These are phyloP conservation scores for Arachnopeziza araneosa DNA, from an alignment of 2,329 filamentous ascomycete genomes.

Conservation along the genomic window DNA sequence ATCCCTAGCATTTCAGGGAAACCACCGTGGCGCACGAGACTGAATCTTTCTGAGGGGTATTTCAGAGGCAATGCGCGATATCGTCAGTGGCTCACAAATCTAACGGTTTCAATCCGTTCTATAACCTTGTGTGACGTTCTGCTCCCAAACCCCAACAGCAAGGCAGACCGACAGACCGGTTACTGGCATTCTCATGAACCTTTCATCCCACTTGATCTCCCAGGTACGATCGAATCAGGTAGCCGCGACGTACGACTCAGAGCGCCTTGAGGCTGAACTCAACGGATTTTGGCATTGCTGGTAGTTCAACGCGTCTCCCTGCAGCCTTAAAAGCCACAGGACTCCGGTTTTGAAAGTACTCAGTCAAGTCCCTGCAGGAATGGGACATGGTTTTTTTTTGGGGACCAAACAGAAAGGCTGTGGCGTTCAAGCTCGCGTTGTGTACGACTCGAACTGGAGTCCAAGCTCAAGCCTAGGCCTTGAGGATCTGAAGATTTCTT, in stretches of 20 bases:
- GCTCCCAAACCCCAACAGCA: not conserved
- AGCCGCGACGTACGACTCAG: not conserved
- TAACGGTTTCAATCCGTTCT: not conserved
- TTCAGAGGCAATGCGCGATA: not conserved
- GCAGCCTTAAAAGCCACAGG: not conserved
- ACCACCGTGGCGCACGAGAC: not conserved
- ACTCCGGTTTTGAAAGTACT: not conserved
- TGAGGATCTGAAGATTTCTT: not conserved
- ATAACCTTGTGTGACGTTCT: not conserved
- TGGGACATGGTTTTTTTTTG: not conserved
- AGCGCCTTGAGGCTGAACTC: not conserved
- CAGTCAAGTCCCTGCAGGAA: not conserved
- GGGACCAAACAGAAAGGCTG: not conserved
- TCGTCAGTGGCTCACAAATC: not conserved
- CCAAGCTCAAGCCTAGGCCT: not conserved
- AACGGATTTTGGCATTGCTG: not conserved
- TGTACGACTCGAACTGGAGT: not conserved
- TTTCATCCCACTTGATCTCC: not conserved
- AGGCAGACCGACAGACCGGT: not conserved
- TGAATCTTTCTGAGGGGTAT: not conserved
- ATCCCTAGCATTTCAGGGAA: not conserved
- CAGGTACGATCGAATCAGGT: not conserved
- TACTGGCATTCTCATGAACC: not conserved
- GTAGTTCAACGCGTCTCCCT: not conserved
- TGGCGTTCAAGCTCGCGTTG: not conserved